A percentile compares a stretch with the other conserved stretches of the same genome.
phyloP scores from a whole-genome alignment of 176 grass and related monocot genomes.

The Olyra latifolia region DNA sequence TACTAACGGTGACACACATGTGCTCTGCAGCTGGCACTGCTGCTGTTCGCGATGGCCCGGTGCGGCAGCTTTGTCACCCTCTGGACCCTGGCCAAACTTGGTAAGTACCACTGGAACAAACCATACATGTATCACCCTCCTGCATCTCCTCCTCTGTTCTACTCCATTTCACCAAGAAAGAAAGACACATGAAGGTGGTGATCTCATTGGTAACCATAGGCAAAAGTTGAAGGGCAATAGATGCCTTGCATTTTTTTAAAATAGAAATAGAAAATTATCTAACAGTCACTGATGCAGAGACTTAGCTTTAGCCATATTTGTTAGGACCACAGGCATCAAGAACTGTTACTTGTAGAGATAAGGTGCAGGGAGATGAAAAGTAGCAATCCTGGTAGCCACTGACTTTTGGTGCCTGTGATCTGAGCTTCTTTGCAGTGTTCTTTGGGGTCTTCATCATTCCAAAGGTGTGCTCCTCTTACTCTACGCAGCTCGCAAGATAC shows the following conservation, averaged over 20 bases:
- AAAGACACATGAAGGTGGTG: neutral
- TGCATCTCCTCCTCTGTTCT: neutral
- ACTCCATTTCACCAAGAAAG: neutral
- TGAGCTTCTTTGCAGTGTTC: constrained; percentile 63
- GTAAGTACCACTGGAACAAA: constrained; percentile 44
- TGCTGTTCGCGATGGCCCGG: constrained; percentile 88
- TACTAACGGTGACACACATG: constrained; percentile 46
- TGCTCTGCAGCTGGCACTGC: constrained; percentile 73
- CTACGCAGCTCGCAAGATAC: constrained; percentile 80
- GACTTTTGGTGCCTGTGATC: constrained; percentile 33
- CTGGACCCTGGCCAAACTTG: constrained; percentile 78
- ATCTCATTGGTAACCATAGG: neutral
- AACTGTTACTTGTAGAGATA: constrained; percentile 17
- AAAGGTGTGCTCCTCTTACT: constrained; percentile 91
- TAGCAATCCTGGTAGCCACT: constrained; percentile 18
- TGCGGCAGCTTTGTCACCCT: constrained; percentile 81
- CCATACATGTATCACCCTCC: neutral
- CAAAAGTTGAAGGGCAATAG: neutral
- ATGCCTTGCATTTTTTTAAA: neutral
- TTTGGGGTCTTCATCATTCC: constrained; percentile 95
- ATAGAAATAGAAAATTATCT: neutral
- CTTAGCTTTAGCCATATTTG: constrained; percentile 5
- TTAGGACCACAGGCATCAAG: constrained; percentile 26
- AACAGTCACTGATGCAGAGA: neutral
- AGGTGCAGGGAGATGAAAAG: constrained; percentile 19